A percentile compares a stretch with the other conserved stretches of the same genome.
Evolutionary conservation across 148 eudicot species (phyloP).

Genomic region (Cornus suecica): DNA sequence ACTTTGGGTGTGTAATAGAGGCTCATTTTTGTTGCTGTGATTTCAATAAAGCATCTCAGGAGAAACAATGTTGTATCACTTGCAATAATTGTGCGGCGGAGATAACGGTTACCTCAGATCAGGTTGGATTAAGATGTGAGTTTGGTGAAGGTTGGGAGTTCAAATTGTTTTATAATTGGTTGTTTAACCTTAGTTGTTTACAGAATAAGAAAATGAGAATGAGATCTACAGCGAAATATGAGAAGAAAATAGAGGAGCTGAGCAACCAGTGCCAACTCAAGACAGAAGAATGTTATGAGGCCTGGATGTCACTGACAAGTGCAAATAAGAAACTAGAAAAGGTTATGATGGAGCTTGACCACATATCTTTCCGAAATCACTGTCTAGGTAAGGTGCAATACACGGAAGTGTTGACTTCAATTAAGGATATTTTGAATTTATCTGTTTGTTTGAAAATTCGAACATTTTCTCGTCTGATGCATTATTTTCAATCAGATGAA

Average conservation of each 20-base stretch:
- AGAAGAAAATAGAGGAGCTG: conserved; percentile 80
- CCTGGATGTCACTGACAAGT: conserved; percentile 90
- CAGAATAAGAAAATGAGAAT: conserved; percentile 47
- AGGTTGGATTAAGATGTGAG: conserved; percentile 39
- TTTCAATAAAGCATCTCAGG: conserved; percentile 36
- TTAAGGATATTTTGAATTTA: background rate
- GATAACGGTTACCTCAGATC: conserved; percentile 52
- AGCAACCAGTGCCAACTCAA: conserved; percentile 58
- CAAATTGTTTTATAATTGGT: background rate
- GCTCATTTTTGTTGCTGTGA: conserved; percentile 4
- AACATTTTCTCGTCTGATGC: background rate
- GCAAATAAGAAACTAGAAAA: conserved; percentile 79
- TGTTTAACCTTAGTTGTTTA: background rate
- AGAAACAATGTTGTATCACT: conserved; percentile 33
- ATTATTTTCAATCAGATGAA: conserved; percentile 38
- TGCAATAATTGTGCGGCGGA: conserved; percentile 68
- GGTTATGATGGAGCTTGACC: conserved; percentile 86
- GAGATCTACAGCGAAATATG: conserved; percentile 63
- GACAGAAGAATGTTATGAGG: conserved; percentile 90
- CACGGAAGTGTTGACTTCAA: conserved; percentile 15
- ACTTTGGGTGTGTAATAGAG: background rate
- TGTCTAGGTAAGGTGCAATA: conserved; percentile 66
- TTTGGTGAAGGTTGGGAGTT: background rate
- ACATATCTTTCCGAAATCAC: conserved; percentile 51
- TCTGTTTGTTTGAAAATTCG: conserved; percentile 4